These are phyloP conservation scores for Melocanna baccifera DNA, from an alignment of 176 grass and related monocot species.

Conservation along the genomic window DNA sequence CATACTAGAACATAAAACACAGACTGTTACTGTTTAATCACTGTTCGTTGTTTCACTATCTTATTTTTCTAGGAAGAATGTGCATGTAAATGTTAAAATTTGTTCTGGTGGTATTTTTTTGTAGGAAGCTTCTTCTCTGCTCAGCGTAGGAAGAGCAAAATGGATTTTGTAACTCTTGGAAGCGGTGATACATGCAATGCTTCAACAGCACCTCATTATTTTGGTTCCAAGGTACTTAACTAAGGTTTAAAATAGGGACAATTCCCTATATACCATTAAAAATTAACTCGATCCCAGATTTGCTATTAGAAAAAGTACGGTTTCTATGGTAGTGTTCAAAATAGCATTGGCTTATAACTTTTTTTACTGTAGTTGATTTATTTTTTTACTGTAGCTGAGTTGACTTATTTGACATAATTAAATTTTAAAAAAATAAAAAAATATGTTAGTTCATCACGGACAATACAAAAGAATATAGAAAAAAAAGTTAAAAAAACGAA, in stretches of 20 bases:
- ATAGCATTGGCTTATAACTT: too few species aligned
- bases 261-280: too few species aligned
- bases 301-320: too few species aligned
- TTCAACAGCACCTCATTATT: background rate
- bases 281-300: too few species aligned
- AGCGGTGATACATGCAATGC: background rate
- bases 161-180: background rate
- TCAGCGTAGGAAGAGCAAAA: background rate
- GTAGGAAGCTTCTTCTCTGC: background rate
- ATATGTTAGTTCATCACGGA: too few species aligned
- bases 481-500: too few species aligned
- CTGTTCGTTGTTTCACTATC: background rate
- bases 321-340: too few species aligned
- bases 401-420: too few species aligned
- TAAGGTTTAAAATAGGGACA: background rate
- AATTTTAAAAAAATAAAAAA: too few species aligned
- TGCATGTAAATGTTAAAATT: background rate
- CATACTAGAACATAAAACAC: background rate
- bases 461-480: too few species aligned
- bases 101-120: background rate
- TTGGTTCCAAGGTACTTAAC: background rate
- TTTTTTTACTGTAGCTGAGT: too few species aligned
- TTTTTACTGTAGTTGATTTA: too few species aligned
- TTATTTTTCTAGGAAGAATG: background rate
- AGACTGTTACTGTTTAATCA: background rate